phyloP scores from a whole-genome alignment of 2,329 filamentous ascomycete genomes.

The Dactylellina sp. region DNA sequence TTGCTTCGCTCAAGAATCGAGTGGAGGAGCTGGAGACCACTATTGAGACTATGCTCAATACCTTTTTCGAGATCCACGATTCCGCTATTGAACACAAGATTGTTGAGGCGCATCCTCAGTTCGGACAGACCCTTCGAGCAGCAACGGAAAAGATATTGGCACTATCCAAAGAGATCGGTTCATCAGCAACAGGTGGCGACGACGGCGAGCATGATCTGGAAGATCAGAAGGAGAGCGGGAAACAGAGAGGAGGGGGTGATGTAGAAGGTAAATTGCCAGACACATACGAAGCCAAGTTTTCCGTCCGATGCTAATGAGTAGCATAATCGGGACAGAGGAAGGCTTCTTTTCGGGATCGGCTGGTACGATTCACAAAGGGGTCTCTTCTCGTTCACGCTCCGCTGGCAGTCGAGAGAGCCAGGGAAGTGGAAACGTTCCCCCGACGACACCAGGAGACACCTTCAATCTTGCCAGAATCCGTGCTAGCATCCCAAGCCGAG shows the following conservation, averaged over 20 bases:
- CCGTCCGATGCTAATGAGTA: conserved; percentile 51
- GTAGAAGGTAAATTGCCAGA: conserved; percentile 56
- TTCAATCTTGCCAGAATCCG: conserved; percentile 57
- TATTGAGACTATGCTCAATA: conserved; percentile 79
- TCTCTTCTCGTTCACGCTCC: conserved; percentile 51
- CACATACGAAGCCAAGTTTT: conserved; percentile 50
- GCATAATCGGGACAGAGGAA: conserved; percentile 52
- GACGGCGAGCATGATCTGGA: conserved; percentile 44
- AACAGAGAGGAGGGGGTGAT: conserved; percentile 38
- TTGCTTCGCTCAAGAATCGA: conserved; percentile 76
- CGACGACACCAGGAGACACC: conserved; percentile 46
- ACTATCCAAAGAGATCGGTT: conserved; percentile 50
- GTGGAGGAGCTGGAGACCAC: conserved; percentile 76
- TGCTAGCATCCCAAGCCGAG: conserved; percentile 52
- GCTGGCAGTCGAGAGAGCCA: conserved; percentile 55
- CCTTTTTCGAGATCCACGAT: conserved; percentile 76
- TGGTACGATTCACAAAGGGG: conserved; percentile 40
- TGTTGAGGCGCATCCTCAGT: conserved; percentile 50
- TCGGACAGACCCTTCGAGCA: conserved; percentile 45
- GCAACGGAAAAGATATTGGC: conserved; percentile 54
- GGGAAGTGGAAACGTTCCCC: conserved; percentile 39
- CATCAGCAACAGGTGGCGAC: conserved; percentile 38
- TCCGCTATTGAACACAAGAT: conserved; percentile 66
- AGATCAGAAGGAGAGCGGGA: conserved; percentile 49
- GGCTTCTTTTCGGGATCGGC: conserved; percentile 49